Evolutionary conservation across 2,329 filamentous ascomycete species (phyloP), one percentile per base, ranked within the genome.

Genomic region (Sporothrix protearum): DNA sequence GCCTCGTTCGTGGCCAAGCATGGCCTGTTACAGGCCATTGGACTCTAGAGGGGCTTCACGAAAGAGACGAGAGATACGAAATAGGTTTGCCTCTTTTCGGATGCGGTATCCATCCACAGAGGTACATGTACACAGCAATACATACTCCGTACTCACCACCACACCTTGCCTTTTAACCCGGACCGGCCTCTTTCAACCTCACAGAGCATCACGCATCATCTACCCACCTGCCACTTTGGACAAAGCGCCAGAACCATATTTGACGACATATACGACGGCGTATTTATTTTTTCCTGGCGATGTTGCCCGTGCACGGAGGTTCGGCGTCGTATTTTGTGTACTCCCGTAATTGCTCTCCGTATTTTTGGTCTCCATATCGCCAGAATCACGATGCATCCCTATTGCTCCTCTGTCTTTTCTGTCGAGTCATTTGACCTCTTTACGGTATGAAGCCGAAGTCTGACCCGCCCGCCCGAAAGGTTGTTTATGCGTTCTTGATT

Each of bases 1-100:
- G 57, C 36, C 57, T 42, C 57, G 33, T 42, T n/a, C 19, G 36
- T 45, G 25, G 39, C 42, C 25, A 49, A 49, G 42, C 49, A 49
- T 28, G n/a, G 42, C 25, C 28, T 33, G 63, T 66, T 33, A 66
- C 63, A 66, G 63, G 22, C 49, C 49, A 7, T 49, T 63, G 59
- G 28, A n/a, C 22, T 59, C 39, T 22, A 25, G 51, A 55, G 51
- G 25, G 25, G 51, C 45, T 22, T 53, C 22, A 53, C 25, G 30
- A 30, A 30, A 36, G 1, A 14, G 19, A 30, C n/a, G n/a, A n/a
- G n/a, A n/a, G n/a, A n/a, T n/a, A n/a, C n/a, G n/a, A 19, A 19
- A 47, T 5, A 47, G 45, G 33, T 61, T 64, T 47, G 22, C 61
- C 22, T 28, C 22, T 8, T 30, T 64, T 39, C n/a, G 36, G 61